phyloP scores from a whole-genome alignment of 148 eudicot genomes.

The Rhododendron kiyosumense region DNA sequence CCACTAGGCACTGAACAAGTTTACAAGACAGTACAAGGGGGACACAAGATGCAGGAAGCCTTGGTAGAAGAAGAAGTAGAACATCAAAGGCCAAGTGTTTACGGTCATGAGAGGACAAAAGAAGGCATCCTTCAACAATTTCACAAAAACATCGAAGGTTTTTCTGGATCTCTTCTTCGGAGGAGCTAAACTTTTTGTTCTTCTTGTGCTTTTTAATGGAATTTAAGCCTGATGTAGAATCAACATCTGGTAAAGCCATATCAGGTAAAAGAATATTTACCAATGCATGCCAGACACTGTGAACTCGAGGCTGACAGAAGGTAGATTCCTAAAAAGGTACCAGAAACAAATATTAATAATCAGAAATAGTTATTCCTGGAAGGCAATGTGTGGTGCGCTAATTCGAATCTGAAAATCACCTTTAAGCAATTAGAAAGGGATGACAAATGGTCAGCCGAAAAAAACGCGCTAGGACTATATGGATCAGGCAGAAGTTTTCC shows the following conservation, averaged over 20 bases:
- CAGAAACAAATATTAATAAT: neutral
- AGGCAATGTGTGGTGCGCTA: neutral
- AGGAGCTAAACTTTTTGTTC: constrained; percentile 60
- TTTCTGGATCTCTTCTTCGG: constrained; percentile 66
- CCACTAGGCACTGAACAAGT: constrained; percentile 84
- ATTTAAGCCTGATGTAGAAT: constrained; percentile 41
- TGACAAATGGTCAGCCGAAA: constrained; percentile 59
- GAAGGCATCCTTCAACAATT: constrained; percentile 67
- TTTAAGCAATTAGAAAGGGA: constrained; percentile 61
- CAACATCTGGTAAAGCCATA: constrained; percentile 41
- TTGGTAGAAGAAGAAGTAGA: constrained; percentile 75
- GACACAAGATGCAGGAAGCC: constrained; percentile 72
- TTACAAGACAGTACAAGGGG: constrained; percentile 65
- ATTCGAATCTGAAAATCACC: constrained; percentile 34
- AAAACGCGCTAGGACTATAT: constrained; percentile 51
- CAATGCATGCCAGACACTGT: constrained; percentile 78
- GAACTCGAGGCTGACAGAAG: constrained; percentile 92
- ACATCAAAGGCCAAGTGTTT: constrained; percentile 83
- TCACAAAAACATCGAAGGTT: constrained; percentile 65
- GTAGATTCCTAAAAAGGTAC: constrained; percentile 67
- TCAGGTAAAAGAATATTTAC: constrained; percentile 69
- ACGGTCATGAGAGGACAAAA: constrained; percentile 85
- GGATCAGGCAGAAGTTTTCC: constrained; percentile 78
- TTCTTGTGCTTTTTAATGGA: constrained; percentile 73
- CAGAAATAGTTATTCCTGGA: neutral